Evolutionary conservation across 1,284 basidiomycete genomes (phyloP), one percentile per base, ranked within the genome.

Genomic region (Naganishia liquefaciens): DNA sequence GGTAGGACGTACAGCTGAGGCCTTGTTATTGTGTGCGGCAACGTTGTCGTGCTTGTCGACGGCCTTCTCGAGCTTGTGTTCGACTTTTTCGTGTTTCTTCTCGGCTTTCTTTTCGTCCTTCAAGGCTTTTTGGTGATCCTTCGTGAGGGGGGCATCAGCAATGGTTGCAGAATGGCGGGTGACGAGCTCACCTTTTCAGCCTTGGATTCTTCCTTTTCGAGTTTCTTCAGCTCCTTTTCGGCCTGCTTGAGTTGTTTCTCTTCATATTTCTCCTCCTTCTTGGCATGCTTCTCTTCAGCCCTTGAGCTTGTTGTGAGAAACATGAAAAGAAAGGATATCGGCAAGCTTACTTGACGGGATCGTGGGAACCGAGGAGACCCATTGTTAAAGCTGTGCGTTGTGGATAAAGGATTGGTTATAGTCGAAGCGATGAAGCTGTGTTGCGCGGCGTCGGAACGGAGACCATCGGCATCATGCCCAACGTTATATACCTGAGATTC

Each of bases 181-280:
- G 30, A 6, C 15, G 2, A 9, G 37, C 63, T 51, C 28, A 68
- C 67, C 33, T 63, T 65, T 17, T 47, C 37, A 47, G 63, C 60
- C 27, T 52, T 62, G 30, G 46, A 33, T 37, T 68, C 67, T 19
- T 46, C 42, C 61, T 68, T 68, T 37, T 68, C 43, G 21, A 64
- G 43, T 10, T 42, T 27, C 15, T 49, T 61, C 11, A 68, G 39
- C 17, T 65, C 67, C 30, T 68, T 68, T 27, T 54, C 2, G 21
- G 67, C 67, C 23, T 63, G 62, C 54, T 68, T 64, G 55, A 68
- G 40, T 19, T 47, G 28, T 11, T 43, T 63, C 46, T 63, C 57
- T 23, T 68, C 67, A 50, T 61, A 44, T 46, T 68, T 68, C 28
- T 65, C 63, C 47, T 68, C 63, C 47, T 65, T 30, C 53, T 57